phyloP scores from a whole-genome alignment of 177 flowering plant genomes.

The Vitis hybrid region DNA sequence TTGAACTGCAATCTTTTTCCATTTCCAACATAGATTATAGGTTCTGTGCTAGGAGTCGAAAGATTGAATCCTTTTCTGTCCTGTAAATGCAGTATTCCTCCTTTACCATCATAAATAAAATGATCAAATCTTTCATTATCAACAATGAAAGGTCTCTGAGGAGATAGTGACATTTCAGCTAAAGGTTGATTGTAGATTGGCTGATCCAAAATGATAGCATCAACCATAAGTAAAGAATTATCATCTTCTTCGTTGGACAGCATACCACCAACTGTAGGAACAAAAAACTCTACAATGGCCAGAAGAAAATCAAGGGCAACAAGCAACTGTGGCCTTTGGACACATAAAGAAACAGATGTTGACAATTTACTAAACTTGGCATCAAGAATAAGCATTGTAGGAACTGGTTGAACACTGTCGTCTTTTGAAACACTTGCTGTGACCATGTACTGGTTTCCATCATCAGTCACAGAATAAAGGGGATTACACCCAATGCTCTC shows the following conservation, averaged over 20 bases:
- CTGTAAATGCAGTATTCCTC: slow-evolving; percentile 64
- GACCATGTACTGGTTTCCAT: slow-evolving; percentile 11
- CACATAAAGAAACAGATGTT: slow-evolving; percentile 56
- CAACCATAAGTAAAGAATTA: slow-evolving; percentile 32
- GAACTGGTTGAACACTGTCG: slow-evolving; percentile 27
- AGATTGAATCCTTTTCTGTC: slow-evolving; percentile 67
- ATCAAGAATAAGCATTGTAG: slow-evolving; percentile 90
- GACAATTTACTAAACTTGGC: slow-evolving; percentile 60
- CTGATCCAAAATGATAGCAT: slow-evolving; percentile 70
- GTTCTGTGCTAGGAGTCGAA: slow-evolving; percentile 53
- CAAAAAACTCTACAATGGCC: slow-evolving; percentile 91
- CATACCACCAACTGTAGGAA: slow-evolving; percentile 61
- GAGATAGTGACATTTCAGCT: slow-evolving; percentile 67
- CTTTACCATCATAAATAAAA: slow-evolving; percentile 85
- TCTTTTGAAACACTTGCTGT: slow-evolving; percentile 20
- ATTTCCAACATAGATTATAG: slow-evolving; percentile 76
- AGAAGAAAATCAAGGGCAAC: slow-evolving; percentile 96
- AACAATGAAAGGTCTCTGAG: slow-evolving; percentile 68
- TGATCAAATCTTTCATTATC: slow-evolving; percentile 82
- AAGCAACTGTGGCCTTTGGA: slow-evolving; percentile 94
- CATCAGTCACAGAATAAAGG: slow-evolving; percentile 11
- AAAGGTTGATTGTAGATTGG: slow-evolving; percentile 57
- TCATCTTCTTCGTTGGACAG: slow-evolving; percentile 63
- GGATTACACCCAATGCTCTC: slow-evolving; percentile 32
- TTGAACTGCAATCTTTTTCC: slow-evolving; percentile 81